A percentile compares a stretch with the other conserved stretches of the same genome.
Evolutionary conservation across 2,329 filamentous ascomycete genomes (phyloP).

Genomic region (Fusarium camptoceras): DNA sequence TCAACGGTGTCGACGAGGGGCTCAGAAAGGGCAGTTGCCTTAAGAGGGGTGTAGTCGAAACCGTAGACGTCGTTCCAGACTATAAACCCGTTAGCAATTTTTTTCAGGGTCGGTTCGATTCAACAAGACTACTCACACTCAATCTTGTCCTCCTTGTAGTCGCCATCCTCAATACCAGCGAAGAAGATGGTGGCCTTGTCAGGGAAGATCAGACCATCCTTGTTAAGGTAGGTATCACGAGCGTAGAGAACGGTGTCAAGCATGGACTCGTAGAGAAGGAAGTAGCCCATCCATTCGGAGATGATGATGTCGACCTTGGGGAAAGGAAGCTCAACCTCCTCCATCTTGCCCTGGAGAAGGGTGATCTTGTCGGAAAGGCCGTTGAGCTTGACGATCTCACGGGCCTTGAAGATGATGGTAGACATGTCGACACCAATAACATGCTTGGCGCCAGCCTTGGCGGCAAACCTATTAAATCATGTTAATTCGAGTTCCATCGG

Average conservation of each 20-base stretch:
- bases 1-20: constrained; percentile 98
- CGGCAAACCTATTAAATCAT: constrained; percentile 80
- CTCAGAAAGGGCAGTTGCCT: constrained; percentile 92
- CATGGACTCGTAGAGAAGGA: constrained; percentile 99
- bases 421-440: constrained; percentile 99
- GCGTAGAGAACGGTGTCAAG: constrained; percentile 97
- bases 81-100: constrained; percentile 52
- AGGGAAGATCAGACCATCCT: constrained; percentile 94
- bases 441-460: constrained; percentile 95
- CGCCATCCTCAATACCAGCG: constrained; percentile 96
- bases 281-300: constrained; percentile 99
- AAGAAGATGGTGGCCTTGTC: constrained; percentile 99
- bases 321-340: constrained; percentile 93
- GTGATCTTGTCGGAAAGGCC: constrained; percentile 97
- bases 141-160: constrained; percentile 99
- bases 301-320: constrained; percentile 99
- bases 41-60: constrained; percentile 95
- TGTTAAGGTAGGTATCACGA: constrained; percentile 87
- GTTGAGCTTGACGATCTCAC: constrained; percentile 92
- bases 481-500: constrained; percentile 22
- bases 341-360: constrained; percentile 99
- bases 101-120: not conserved
- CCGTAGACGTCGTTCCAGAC: constrained; percentile 99
- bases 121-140: constrained; percentile 76
- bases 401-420: constrained; percentile 98